Evolutionary conservation across 1,139 yeast species (phyloP), one percentile per base, ranked within the genome.

Genomic region (Suhomyces terraborum): DNA sequence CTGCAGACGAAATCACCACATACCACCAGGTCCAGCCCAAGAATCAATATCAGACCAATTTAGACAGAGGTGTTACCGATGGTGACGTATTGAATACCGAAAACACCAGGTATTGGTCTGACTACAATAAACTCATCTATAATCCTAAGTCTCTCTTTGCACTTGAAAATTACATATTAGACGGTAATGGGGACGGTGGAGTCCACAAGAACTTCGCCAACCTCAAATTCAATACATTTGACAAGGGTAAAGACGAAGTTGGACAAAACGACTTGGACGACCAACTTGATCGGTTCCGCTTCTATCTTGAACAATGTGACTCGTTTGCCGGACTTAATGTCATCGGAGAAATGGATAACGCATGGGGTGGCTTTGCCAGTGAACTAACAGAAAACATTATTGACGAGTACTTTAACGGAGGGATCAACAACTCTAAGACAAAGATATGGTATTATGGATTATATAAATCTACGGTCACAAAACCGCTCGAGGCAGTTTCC

Each of bases 351-450:
- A 51, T 83, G 5, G 93, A 86, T 56, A 73, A 80, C 27, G 85
- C 84, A 0, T 93, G 98, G 98, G 84, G 91, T 32, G 96, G 96
- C 0, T 83, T 86, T 51, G 64, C 87, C 1, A 60, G 68, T 26
- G 73, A 73, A 33, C 52, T 82, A 49, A 47, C 89, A 23, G 57
- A 67, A 10, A 75, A 72, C 16, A 45, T 89, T 21, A 69, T 79
- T 39, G 96, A 91, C 59, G 95, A 88, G 48, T 82, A 80, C 51
- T 69, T 79, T 43, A 81, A 89, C 7, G 85, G 84, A 54, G 70
- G 74, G 3, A 52, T 46, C 35, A 58, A 75, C 17, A 59, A 57
- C 40, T 64, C 61, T 45, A 72, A 72, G 45, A 54, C 66, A 41
- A 66, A 62, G 16, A 52, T 87, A 0, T 78, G 86, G 63, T 53